Evolutionary conservation across 345 rosid species (phyloP), one percentile per base, ranked within the genome.

Genomic region (Alliaria petiolata): DNA sequence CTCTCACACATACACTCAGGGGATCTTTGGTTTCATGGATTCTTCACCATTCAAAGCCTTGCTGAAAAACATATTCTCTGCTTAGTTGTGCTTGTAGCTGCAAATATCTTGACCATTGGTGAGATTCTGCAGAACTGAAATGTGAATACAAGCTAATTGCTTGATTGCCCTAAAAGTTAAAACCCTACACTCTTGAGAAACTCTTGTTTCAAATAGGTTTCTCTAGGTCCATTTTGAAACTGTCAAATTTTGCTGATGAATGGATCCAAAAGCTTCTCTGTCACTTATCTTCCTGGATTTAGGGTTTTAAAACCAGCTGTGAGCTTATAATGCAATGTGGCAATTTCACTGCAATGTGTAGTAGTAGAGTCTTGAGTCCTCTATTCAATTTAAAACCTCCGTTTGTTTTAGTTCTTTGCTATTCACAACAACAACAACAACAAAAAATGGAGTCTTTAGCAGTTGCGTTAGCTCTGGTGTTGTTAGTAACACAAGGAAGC

Each of bases 401-500:
- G 16, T 35, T 7, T 15, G 13, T 25, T 10, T 47, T 8, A 39
- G 3, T 6, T 19, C 17, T 30, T 26, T 59, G 66, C 13, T 28
- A 4, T 42, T 71, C 55, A 52, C 20, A 43, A 11, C 16, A 59
- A 68, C 11, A 39, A 15, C 49, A 52, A 45, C 7, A 44, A 1
- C n/a, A n/a, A 66, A 71, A 31, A 10, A 67, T 61, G 74, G 51
- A 62, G 65, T 75, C 40, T 22, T 33, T 33, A 11, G 62, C 22
- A 43, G 64, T 53, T 11, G 34, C 14, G 25, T 22, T 51, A 4
- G 64, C 62, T 51, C 13, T 67, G 6, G 50, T 13, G 19, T 31
- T 75, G 58, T 43, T 67, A 4, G 19, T 68, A 44, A 75, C 64
- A 30, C 79, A 75, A 61, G 79, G 54, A 68, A 52, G 64, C 63